Evolutionary conservation across 164 flowering plant species (phyloP).

Genomic region (Umbellularia californica): DNA sequence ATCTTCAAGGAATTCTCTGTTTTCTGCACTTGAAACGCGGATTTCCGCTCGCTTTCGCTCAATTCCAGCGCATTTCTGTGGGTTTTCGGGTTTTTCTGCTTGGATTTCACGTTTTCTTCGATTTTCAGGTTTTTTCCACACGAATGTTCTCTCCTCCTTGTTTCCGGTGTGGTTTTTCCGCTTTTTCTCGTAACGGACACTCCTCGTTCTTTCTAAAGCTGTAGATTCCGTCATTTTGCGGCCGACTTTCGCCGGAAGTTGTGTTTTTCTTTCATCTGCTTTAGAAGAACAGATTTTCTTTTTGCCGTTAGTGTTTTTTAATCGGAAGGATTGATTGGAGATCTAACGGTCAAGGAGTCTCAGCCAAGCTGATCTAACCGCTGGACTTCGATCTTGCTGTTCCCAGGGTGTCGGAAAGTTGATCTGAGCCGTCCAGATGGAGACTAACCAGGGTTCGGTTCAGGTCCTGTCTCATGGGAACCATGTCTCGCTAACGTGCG

Average conservation of each 20-base stretch:
- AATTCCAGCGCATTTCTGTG: not conserved
- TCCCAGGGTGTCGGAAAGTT: slow-evolving; percentile 8
- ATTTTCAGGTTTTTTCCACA: too few relatives aligned
- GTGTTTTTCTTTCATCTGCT: not conserved
- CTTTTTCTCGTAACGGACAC: too few relatives aligned
- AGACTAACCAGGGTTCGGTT: slow-evolving; percentile 18
- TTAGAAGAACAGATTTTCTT: not conserved
- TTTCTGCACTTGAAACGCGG: not conserved
- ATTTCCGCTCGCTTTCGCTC: not conserved
- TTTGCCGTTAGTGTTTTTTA: not conserved
- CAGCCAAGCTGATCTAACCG: slow-evolving; percentile 22
- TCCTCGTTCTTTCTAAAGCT: too few relatives aligned
- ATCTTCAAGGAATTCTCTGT: not conserved
- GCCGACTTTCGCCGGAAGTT: not conserved
- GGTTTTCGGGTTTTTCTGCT: too few relatives aligned
- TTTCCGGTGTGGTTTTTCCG: too few relatives aligned
- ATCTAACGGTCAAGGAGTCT: slow-evolving; percentile 21
- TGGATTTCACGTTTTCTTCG: too few relatives aligned
- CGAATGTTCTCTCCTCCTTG: too few relatives aligned
- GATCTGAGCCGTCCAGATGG: slow-evolving; percentile 27
- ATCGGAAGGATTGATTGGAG: not conserved
- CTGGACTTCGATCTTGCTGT: not conserved
- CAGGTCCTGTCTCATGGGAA: slow-evolving; percentile 12
- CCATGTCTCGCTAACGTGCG: slow-evolving; percentile 20
- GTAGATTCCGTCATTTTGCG: slow-evolving; percentile 2